A percentile compares a stretch with the other conserved stretches of the same genome.
Evolutionary conservation across 768 basidiomycete genomes (phyloP).

Genomic region (Mycena metata): DNA sequence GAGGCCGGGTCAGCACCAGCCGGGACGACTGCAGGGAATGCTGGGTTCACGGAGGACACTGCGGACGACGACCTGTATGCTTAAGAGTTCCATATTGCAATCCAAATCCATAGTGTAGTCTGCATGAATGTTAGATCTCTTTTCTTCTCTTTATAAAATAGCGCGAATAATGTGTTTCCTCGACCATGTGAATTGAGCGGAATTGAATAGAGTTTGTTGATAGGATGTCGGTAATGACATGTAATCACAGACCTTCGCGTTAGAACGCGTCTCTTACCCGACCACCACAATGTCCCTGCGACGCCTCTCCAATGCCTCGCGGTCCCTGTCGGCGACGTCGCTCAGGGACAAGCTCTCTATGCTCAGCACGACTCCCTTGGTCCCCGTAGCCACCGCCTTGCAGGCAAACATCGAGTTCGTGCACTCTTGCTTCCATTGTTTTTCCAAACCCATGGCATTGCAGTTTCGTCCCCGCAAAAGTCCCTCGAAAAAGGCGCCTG

Average conservation of each 20-base stretch:
- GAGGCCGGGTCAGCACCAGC: constrained; percentile 54
- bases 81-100: constrained; percentile 49
- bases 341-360: constrained; percentile 75
- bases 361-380: constrained; percentile 68
- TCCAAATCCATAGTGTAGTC: constrained; percentile 2
- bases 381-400: constrained; percentile 70
- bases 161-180: not conserved
- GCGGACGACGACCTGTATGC: constrained; percentile 95
- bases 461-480: constrained; percentile 88
- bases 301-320: constrained; percentile 55
- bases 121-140: constrained; percentile 29
- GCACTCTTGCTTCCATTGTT: not conserved
- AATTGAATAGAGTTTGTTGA: constrained; percentile 19
- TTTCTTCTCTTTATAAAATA: not conserved
- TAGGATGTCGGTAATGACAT: not conserved
- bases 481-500: constrained; percentile 87
- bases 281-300: constrained; percentile 41
- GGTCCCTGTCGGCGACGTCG: constrained; percentile 71
- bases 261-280: constrained; percentile 31
- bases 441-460: not conserved
- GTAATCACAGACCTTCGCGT: constrained; percentile 16
- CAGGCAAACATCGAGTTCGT: constrained; percentile 84
- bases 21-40: constrained; percentile 66
- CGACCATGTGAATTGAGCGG: too few species aligned
- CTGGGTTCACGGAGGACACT: constrained; percentile 87